Base-by-base conservation (phyloP, 2,329 filamentous ascomycete genomes). In the Penicillium sp. region DNA sequence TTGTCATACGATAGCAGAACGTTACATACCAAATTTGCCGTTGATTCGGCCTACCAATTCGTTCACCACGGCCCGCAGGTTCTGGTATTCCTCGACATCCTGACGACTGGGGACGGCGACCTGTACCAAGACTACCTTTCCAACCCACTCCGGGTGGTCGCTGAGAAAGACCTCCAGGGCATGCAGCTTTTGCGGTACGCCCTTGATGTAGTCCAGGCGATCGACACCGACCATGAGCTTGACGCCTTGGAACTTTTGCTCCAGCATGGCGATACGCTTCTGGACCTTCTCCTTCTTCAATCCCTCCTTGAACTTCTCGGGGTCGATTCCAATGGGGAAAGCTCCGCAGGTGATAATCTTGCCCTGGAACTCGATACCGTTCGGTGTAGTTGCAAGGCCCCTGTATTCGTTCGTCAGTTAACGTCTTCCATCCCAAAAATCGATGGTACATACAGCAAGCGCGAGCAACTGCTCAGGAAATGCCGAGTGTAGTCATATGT, bases 401-500 rank as follows among this genome's bases (percentile, higher is more conserved):
- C 78, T 80, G 29, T 52, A 16, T 33, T 33, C 29, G 50, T 41
- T 27, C 1, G 26, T 48, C n/a, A 53, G 41, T 35, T 45, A 27
- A 44, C 14, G 3, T 24, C 8, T 27, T 26, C 21, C 27, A 21
- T 16, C 5, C n/a, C 24, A 24, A 19, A 16, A 8, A 13, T 13
- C 11, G 11, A 10, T 41, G 11, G 29, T 52, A 53, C 84, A 73
- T 80, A 90, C 81, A 97, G 82, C 64, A 98, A 95, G 63, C 93
- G 89, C n/a, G 92, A 93, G 78, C 95, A 98, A 72, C 90, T 93
- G 78, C 92, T 96, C 64, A 99, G 79, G 79, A 98, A 99, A 77
- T 99, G 95, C 52, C 95, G 86, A n/a, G 93, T 93, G 71, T 99
- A 99, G 78, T 98, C 93, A 79, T 97, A 98, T 27, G 95, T 99